A percentile compares a stretch with the other conserved stretches of the same genome.
Conservation (phyloP, 805 yeast species). For the Kazachstania bromeliacearum region DNA sequence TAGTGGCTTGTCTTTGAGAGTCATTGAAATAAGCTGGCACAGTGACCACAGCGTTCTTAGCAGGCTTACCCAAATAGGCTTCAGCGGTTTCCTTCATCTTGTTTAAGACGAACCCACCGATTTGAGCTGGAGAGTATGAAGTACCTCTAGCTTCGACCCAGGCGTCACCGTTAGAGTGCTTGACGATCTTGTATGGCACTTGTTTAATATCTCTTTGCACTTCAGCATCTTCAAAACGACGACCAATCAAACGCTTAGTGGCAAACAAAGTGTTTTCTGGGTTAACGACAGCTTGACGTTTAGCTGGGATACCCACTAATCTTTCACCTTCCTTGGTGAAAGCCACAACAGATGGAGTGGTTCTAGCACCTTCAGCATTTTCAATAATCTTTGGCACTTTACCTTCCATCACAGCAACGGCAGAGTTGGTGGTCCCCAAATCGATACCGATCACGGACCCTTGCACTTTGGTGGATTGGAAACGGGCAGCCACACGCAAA, state of each 20-base stretch:
- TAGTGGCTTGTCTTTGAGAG: conserved; percentile 76
- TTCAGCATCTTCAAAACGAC: conserved; percentile 81
- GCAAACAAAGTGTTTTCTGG: conserved; percentile 91
- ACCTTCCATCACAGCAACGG: conserved; percentile 74
- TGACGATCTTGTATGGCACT: conserved; percentile 85
- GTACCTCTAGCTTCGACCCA: conserved; percentile 90
- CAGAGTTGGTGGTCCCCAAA: conserved; percentile 81
- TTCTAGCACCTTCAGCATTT: conserved; percentile 75
- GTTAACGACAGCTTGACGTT: conserved; percentile 92
- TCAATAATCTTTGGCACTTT: conserved; percentile 61
- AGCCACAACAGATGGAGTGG: conserved; percentile 92
- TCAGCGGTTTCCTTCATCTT: conserved; percentile 99
- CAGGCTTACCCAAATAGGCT: conserved; percentile 77
- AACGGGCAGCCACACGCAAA: conserved; percentile 24
- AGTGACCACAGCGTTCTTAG: conserved; percentile 80
- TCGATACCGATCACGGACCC: conserved; percentile 67
- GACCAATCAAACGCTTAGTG: conserved; percentile 89
- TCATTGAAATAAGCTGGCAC: conserved; percentile 87
- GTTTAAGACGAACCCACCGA: conserved; percentile 87
- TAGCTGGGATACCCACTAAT: conserved; percentile 89
- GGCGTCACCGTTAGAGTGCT: conserved; percentile 90
- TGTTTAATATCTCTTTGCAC: conserved; percentile 82
- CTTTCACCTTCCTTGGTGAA: conserved; percentile 88
- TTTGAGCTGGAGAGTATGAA: conserved; percentile 87
- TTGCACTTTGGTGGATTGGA: conserved; percentile 30